Evolutionary conservation across 306 rosid genomes (phyloP), one percentile per base, ranked within the genome.

Genomic region (Lupinus albus): DNA sequence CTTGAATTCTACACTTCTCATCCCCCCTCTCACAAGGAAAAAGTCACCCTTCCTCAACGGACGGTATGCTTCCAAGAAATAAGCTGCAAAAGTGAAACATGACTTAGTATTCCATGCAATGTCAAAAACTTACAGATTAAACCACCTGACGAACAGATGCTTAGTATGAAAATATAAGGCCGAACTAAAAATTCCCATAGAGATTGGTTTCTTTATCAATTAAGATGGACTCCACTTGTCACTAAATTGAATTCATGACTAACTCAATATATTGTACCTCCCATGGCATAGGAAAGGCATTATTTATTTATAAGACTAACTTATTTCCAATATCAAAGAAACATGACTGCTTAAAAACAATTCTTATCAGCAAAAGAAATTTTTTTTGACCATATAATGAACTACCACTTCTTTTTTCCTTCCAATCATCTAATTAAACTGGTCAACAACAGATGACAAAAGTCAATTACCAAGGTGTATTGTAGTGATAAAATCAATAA

Each of bases 1-100:
- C 90, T 93, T 93, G 81, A 93, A 93, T 64, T 93, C 98, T n/a
- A 93, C 86, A 76, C 97, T 90, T 81, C 98, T 82, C 97, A 93
- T 93, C 42, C 97, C 98, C 14, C 98, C 96, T 84, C 97, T 84
- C 42, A 93, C 94, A 54, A 93, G 97, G 82, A 93, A 93, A 68
- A 89, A 44, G 51, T 93, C 97, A 17, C 97, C 98, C 76, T 93
- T 93, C 73, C 97, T 89, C 80, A 88, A 87, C 0, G 98, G 98
- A 7, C 97, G 86, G 77, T 89, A 93, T 50, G 96, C 95, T 84
- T 93, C 94, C 64, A 93, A 56, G 77, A 93, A 93, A 82, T 93
- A 93, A 58, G 98, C 98, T 92, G 89, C 72, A 79, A 67, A 64
- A 63, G 50, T 32, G 69, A 63, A 65, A 53, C 7, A 11, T 51